Conservation (phyloP, 2,329 filamentous ascomycete genomes). For the Rachicladosporium sp. region DNA sequence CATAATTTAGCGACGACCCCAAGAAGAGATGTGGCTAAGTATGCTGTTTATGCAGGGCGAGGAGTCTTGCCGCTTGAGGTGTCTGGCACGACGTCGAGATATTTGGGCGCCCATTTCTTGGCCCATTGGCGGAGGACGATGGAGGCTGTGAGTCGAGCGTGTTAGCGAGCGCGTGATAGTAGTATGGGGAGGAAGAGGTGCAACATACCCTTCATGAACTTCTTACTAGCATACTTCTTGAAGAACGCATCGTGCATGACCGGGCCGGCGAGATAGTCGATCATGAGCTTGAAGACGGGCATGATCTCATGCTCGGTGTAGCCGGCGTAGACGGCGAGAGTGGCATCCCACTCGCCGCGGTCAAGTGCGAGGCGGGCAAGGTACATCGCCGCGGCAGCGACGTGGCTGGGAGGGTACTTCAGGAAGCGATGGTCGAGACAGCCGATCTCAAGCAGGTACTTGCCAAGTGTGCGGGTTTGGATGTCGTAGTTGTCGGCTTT, state of each 20-base stretch:
- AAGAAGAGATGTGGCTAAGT: background rate
- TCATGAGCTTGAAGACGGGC: conserved; percentile 85
- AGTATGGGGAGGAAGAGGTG: conserved; percentile 7
- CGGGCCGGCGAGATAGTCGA: conserved; percentile 86
- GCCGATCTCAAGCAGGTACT: conserved; percentile 96
- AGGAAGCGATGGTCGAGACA: conserved; percentile 92
- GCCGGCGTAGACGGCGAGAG: conserved; percentile 78
- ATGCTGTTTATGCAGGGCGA: conserved; percentile 14
- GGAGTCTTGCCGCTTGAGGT: conserved; percentile 20
- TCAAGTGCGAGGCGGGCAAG: conserved; percentile 81
- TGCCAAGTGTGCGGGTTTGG: conserved; percentile 89
- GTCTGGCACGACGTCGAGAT: conserved; percentile 18
- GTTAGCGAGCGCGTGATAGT: conserved; percentile 16
- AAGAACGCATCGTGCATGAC: conserved; percentile 95
- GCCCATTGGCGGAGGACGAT: conserved; percentile 88
- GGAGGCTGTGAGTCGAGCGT: conserved; percentile 48
- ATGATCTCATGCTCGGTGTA: conserved; percentile 89
- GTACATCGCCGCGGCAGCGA: conserved; percentile 92
- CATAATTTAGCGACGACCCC: conserved; percentile 4
- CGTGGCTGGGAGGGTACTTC: conserved; percentile 73
- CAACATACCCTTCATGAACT: conserved; percentile 85
- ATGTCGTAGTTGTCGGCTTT: conserved; percentile 99
- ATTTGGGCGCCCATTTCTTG: conserved; percentile 40
- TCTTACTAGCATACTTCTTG: conserved; percentile 99
- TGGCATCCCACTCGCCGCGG: conserved; percentile 83